Percentiles rank a stretch among this genome's conserved stretches.
These are phyloP conservation scores for Penicillium longicatenatum DNA, from an alignment of 495 filamentous ascomycete species.

Conservation along the genomic window DNA sequence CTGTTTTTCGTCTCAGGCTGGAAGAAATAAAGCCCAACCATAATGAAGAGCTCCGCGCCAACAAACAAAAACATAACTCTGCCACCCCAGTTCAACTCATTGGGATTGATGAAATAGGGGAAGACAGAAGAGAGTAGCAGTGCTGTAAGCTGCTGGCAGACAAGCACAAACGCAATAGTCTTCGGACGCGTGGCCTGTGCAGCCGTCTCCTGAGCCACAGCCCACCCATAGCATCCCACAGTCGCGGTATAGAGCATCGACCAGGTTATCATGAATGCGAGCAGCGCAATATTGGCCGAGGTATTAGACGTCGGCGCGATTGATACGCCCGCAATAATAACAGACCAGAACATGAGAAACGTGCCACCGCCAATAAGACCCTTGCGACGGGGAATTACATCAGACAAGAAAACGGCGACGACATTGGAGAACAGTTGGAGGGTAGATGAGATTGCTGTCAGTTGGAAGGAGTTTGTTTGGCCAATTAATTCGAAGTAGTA, in stretches of 20 bases:
- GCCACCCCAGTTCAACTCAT: conserved; percentile 58
- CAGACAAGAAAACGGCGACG: background rate
- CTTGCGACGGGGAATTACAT: conserved; percentile 18
- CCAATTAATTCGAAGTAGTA: conserved; percentile 21
- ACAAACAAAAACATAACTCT: conserved; percentile 65
- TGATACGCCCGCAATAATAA: conserved; percentile 17
- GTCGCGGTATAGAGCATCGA: conserved; percentile 56
- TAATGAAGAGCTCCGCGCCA: conserved; percentile 16
- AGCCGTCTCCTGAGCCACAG: conserved; percentile 59
- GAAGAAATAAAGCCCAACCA: conserved; percentile 18
- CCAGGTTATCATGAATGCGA: conserved; percentile 55
- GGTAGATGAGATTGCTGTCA: conserved; percentile 16
- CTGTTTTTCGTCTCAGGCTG: conserved; percentile 17
- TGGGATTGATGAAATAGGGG: conserved; percentile 64
- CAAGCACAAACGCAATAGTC: conserved; percentile 17
- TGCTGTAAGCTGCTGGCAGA: conserved; percentile 39
- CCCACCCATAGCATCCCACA: conserved; percentile 59
- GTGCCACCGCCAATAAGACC: conserved; percentile 19
- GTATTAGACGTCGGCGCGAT: conserved; percentile 15
- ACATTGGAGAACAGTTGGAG: conserved; percentile 13
- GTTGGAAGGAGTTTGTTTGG: conserved; percentile 16
- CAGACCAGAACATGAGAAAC: conserved; percentile 17
- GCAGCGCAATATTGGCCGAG: conserved; percentile 13
- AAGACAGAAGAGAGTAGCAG: conserved; percentile 62
- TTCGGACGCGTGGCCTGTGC: conserved; percentile 41